Conservation (phyloP, 148 eudicot genomes). For the Silene conica region DNA sequence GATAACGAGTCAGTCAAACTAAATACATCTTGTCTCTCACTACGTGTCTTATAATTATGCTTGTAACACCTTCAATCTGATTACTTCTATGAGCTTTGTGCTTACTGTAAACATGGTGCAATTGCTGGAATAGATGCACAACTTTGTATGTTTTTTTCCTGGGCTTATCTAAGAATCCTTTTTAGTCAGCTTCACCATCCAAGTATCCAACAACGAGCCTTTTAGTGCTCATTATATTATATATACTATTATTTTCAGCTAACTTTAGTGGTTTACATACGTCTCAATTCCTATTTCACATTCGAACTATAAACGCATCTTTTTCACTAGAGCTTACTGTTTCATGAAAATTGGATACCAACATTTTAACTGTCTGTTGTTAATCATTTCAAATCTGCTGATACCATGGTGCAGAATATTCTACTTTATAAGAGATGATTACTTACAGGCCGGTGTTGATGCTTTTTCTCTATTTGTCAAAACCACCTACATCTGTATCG, state of each 20-base stretch:
- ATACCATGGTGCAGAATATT: constrained; percentile 3
- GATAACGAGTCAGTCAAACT: constrained; percentile 37
- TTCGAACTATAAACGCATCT: too few relatives aligned
- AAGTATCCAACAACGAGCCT: too few relatives aligned
- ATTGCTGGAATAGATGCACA: constrained; percentile 1
- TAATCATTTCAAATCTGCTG: not conserved
- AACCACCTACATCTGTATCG: constrained; percentile 3
- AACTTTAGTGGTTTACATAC: too few relatives aligned
- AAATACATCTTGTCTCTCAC: not conserved
- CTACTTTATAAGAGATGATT: constrained; percentile 3
- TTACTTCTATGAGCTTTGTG: not conserved
- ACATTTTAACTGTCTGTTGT: not conserved
- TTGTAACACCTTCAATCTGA: constrained; percentile 9
- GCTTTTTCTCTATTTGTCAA: constrained; percentile 14
- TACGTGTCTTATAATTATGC: constrained; percentile 20
- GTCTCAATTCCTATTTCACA: too few relatives aligned
- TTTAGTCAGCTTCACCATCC: not conserved
- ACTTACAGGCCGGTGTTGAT: constrained; percentile 16
- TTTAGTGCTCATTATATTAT: not conserved
- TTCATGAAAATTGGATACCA: too few relatives aligned
- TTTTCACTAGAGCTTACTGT: too few relatives aligned
- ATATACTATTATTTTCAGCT: too few relatives aligned
- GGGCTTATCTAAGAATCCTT: constrained; percentile 6
- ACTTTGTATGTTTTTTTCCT: constrained; percentile 9
- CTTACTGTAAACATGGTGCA: constrained; percentile 11